These are phyloP conservation scores for Diaporthe sp. DNA, from an alignment of 2,329 filamentous ascomycete genomes.

Conservation along the genomic window DNA sequence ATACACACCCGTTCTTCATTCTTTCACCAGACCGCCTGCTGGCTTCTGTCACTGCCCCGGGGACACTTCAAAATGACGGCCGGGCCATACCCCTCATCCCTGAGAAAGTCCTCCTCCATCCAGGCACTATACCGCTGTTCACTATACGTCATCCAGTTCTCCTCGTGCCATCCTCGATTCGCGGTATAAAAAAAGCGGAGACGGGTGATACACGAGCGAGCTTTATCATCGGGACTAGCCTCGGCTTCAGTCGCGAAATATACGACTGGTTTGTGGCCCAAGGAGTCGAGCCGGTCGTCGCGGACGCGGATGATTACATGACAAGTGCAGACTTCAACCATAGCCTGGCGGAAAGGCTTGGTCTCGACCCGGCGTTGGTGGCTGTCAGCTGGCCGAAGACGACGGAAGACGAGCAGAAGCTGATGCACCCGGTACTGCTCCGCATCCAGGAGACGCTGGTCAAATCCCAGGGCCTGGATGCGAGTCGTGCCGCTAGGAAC, in stretches of 20 bases:
- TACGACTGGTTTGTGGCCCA: slow-evolving; percentile 3
- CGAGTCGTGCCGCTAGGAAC: neutral
- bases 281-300: neutral
- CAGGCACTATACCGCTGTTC: slow-evolving; percentile 16
- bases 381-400: neutral
- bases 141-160: neutral
- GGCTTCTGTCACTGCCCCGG: neutral
- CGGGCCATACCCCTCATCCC: neutral
- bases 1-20: neutral
- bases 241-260: neutral
- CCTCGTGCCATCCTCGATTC: neutral
- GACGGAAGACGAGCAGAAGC: neutral
- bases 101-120: neutral
- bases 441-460: slow-evolving; percentile 4
- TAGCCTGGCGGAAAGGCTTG: neutral
- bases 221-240: neutral
- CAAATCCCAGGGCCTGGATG: neutral
- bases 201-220: neutral
- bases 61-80: neutral
- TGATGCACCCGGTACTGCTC: neutral
- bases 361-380: neutral
- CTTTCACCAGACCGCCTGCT: neutral
- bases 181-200: neutral
- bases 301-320: slow-evolving; percentile 15
- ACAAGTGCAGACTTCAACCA: neutral